Evolutionary conservation across 192 early-diverging fungal species (phyloP), one percentile per base, ranked within the genome.

Genomic region (Podila horticola): DNA sequence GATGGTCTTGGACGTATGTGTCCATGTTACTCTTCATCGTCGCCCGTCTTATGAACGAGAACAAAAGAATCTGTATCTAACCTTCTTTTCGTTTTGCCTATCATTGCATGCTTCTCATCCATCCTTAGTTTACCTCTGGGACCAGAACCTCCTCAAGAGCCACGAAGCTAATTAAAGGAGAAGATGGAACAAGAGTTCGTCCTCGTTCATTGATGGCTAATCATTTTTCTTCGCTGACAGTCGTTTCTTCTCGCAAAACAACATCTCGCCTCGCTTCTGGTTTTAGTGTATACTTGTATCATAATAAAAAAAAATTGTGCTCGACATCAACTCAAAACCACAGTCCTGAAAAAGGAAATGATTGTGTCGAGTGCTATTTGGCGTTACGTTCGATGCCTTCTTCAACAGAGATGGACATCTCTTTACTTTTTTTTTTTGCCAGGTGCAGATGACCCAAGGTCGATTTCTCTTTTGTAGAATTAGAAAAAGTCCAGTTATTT

Each of bases 1-100:
- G 88, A 90, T 68, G 77, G 77, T 50, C 59, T 76, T 67, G 57
- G 85, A 58, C 69, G 75, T 77, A 77, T 58, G 75, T 77, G 4
- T 28, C 36, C 36, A 36, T 45, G 22, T 58, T 30, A 11, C 6
- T 63, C 55, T 64, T 38, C 6, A 24, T 52, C 36, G 13, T 20
- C 57, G 20, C 60, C 5, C 29, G 26, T 71, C 49, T 29, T 48
- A n/a, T 45, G 13, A 45, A 12, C 41, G 41, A 45, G 41, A 45
- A 17, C 41, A 45, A 4, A 17, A 15, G 22, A 28, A 33, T 22
- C 10, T 38, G 26, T 41, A 12, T 4, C 12, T 41, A 33, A 28
- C 13, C 19, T 55, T 24, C 58, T 6, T 59, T n/a, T 2, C 51
- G 6, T 41, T 45, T 48, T 38, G 30, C 52, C 10, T 31, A 13